Evolutionary conservation across 2,329 filamentous ascomycete genomes (phyloP), one percentile per base, ranked within the genome.

Genomic region (Colletotrichum aenigma): DNA sequence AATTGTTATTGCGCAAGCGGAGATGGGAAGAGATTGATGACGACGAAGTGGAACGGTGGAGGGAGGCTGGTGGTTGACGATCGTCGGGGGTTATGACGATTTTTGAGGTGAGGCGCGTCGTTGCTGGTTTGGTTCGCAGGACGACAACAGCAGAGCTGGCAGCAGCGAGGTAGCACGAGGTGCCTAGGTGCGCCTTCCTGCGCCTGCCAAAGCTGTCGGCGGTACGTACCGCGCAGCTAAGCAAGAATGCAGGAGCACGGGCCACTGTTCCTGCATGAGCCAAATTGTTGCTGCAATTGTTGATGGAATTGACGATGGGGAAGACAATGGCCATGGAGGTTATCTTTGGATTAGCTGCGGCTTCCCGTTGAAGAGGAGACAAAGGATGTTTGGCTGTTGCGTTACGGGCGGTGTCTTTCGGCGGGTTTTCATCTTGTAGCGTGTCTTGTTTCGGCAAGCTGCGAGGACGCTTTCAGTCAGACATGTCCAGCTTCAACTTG

Each of bases 51-150:
- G 74, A 56, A 66, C 52, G 58, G 71, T 61, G 71, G 71, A 71
- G 66, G 69, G 55, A 75, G 55, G 38, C 36, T 26, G 36, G 68
- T 65, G 56, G 52, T 71, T 65, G 75, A 72, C 56, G 71, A 71
- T 71, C 62, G 62, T 32, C 43, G 70, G 64, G 64, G 66, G 74
- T 70, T 76, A 76, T 76, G 75, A 72, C 72, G 72, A 77, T 77
- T 76, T 75, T 75, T 68, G 72, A 71, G 67, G 75, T 68, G 72
- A 71, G 67, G 75, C 72, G 72, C 75, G 75, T 77, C 67, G 72
- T 67, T 71, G 68, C 62, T 67, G 36, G 66, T 68, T 62, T 65
- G 73, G 75, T 77, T 77, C 71, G 30, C 75, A 60, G 75, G 72
- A 75, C 72, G 74, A 76, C 74, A 77, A 56, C 56, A 8, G 68